phyloP scores from a whole-genome alignment of 202 grass and related monocot species.

The Zoysia matrella region DNA sequence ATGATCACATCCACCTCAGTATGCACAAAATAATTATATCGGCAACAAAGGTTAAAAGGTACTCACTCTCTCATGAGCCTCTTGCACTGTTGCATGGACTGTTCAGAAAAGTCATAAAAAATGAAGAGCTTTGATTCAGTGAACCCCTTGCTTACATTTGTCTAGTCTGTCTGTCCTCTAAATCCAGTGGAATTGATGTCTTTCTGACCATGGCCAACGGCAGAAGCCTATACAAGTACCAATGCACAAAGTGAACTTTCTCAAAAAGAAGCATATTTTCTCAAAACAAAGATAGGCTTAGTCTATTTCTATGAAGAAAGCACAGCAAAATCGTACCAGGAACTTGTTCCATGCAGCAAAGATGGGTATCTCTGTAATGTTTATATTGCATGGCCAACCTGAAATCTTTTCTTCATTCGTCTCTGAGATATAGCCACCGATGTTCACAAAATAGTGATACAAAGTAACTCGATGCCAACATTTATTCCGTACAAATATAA shows the following conservation, averaged over 20 bases:
- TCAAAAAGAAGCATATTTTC: constrained; percentile 39
- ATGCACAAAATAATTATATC: neutral
- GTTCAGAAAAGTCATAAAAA: constrained; percentile 41
- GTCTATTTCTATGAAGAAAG: constrained; percentile 36
- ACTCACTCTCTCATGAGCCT: constrained; percentile 9
- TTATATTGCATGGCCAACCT: constrained; percentile 3
- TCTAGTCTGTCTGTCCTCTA: constrained; percentile 16
- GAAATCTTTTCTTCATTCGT: constrained; percentile 9
- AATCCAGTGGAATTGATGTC: constrained; percentile 39
- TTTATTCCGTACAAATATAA: constrained; percentile 20
- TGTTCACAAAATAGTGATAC: constrained; percentile 14
- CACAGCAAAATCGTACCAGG: constrained; percentile 28
- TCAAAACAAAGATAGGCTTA: constrained; percentile 44
- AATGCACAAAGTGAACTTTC: neutral
- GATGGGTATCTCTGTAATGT: constrained; percentile 11
- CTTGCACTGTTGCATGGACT: constrained; percentile 2
- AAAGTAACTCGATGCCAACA: neutral
- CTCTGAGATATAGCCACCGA: constrained; percentile 8
- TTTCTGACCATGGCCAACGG: constrained; percentile 31
- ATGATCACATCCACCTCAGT: constrained; percentile 14
- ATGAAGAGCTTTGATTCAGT: constrained; percentile 35
- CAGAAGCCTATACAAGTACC: constrained; percentile 32
- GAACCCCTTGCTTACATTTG: constrained; percentile 38
- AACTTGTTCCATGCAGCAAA: constrained; percentile 45
- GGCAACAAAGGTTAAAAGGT: neutral